phyloP scores from a whole-genome alignment of 163 green algal species.

The Scenedesmus sp. region DNA sequence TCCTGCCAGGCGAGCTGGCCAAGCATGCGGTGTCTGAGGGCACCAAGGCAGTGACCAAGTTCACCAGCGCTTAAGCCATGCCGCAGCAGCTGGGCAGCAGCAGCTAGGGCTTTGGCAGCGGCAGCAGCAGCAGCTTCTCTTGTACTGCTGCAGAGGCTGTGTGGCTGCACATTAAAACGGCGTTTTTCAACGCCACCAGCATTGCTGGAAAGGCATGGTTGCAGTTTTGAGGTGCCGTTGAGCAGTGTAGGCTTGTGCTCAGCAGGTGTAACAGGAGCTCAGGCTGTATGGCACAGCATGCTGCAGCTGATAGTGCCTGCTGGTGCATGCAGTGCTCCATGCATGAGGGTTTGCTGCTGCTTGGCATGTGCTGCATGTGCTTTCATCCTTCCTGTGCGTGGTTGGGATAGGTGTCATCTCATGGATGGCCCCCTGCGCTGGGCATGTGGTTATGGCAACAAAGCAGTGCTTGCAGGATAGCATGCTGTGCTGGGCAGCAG shows the following conservation, averaged over 20 bases:
- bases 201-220: not conserved
- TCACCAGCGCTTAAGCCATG: constrained; percentile 46
- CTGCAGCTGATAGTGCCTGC: not conserved
- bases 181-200: constrained; percentile 12
- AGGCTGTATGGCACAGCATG: not conserved
- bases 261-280: not conserved
- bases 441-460: no score
- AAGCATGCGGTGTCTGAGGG: constrained; percentile 58
- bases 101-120: not conserved
- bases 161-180: not conserved
- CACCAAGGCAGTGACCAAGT: constrained; percentile 49
- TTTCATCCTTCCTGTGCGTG: no score
- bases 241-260: not conserved
- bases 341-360: not conserved
- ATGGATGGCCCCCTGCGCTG: no score
- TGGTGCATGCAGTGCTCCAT: not conserved
- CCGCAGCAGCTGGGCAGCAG: constrained; percentile 25
- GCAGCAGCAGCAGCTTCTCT: not conserved
- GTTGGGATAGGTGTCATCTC: no score
- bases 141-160: not conserved
- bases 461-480: no score
- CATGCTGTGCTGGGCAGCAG: no score
- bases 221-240: not conserved
- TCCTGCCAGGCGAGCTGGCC: constrained; percentile 41
- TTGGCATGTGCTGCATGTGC: not conserved